A percentile compares a stretch with the other conserved stretches of the same genome.
phyloP scores from a whole-genome alignment of 2,329 filamentous ascomycete species.

The Neopestalotiopsis clavispora region DNA sequence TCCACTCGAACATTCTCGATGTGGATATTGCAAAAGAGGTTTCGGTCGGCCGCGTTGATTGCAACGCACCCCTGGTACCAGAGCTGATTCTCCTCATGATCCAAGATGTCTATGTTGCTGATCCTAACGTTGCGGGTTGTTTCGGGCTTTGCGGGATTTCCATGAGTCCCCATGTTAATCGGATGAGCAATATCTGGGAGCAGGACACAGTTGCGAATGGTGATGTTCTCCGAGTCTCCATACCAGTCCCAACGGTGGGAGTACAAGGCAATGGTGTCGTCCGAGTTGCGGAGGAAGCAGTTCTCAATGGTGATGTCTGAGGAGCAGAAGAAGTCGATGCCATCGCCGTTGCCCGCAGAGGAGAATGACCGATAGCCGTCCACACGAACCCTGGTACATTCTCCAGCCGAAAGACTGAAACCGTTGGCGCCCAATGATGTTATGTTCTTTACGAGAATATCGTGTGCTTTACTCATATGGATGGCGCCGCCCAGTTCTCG shows the following conservation, averaged over 20 bases:
- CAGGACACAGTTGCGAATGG: background rate
- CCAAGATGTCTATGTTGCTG: conserved; percentile 2
- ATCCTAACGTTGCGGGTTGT: background rate
- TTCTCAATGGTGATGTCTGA: background rate
- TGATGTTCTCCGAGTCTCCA: background rate
- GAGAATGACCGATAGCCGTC: background rate
- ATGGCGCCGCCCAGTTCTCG: background rate
- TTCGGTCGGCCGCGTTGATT: background rate
- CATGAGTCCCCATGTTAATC: background rate
- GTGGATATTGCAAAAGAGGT: background rate
- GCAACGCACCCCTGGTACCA: conserved; percentile 1
- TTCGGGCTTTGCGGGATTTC: background rate
- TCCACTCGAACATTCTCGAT: background rate
- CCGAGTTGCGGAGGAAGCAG: conserved; percentile 5
- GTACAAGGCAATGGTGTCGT: conserved; percentile 8
- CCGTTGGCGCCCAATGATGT: background rate
- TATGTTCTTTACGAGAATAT: background rate
- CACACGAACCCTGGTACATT: background rate
- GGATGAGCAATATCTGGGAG: conserved; percentile 1
- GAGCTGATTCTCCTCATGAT: background rate
- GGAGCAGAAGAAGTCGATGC: conserved; percentile 9
- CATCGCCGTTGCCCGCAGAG: background rate
- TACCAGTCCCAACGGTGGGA: background rate
- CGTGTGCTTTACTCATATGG: background rate
- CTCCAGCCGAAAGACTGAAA: background rate